These are phyloP conservation scores for Amaranthus cruentus DNA, from an alignment of 148 eudicot species.

Conservation along the genomic window DNA sequence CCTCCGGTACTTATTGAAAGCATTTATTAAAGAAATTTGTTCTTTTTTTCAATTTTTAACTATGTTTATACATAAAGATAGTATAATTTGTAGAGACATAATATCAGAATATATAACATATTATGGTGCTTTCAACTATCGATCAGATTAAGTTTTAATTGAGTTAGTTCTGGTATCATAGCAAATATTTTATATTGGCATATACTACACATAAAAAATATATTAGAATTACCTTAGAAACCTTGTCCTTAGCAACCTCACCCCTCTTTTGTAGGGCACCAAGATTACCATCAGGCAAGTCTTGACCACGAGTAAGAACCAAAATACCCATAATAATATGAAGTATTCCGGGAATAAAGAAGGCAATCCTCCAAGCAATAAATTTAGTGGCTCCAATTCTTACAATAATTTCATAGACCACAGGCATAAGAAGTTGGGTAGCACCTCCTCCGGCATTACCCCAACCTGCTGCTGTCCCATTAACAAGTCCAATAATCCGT, in stretches of 20 bases:
- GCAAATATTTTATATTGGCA: background rate
- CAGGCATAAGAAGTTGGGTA: conserved; percentile 53
- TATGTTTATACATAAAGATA: too few relatives aligned
- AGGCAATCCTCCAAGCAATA: conserved; percentile 57
- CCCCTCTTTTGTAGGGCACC: conserved; percentile 38
- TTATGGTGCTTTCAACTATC: too few relatives aligned
- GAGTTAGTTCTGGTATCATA: too few relatives aligned
- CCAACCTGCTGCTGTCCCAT: conserved; percentile 57
- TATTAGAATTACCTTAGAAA: conserved; percentile 25
- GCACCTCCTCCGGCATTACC: conserved; percentile 56
- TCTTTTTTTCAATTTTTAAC: too few relatives aligned
- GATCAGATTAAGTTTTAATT: too few relatives aligned
- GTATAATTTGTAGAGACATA: too few relatives aligned
- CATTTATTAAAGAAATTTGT: too few relatives aligned
- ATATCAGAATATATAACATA: too few relatives aligned
- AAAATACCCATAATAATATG: conserved; percentile 39
- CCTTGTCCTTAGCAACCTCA: conserved; percentile 32
- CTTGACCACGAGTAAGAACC: conserved; percentile 49
- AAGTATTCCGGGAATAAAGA: conserved; percentile 45
- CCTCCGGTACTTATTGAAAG: too few relatives aligned
- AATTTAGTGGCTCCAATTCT: conserved; percentile 30
- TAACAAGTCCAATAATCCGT: conserved; percentile 39
- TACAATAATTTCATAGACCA: conserved; percentile 32
- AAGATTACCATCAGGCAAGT: conserved; percentile 52
- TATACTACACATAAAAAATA: background rate